Base-by-base conservation (phyloP, 2,329 filamentous ascomycete genomes). In the Microcyclosporella mali region DNA sequence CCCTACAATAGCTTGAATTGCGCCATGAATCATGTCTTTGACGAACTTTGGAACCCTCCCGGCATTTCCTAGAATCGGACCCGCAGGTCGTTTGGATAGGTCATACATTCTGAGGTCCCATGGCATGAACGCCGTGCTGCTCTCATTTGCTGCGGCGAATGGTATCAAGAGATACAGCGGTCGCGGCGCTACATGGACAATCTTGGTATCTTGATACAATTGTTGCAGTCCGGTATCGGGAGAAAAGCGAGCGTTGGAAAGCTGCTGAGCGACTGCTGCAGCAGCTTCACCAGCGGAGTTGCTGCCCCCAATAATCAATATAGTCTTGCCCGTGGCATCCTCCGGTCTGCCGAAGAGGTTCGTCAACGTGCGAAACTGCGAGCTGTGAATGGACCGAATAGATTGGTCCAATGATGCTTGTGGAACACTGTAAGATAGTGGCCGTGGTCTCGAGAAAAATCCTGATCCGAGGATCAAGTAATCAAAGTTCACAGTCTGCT, bases 201-300 rank as follows among this genome's bases (percentile, higher is more conserved):
- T 69, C 2, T 71, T 74, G 52, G 76, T 80, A 8, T 57, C 53
- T 33, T 61, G 49, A 37, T 61, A 66, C 1, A 31, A 30, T 28
- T 62, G 56, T 6, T 41, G 37, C 6, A 18, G 16, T 2, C 38
- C 39, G 9, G 49, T 50, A 4, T 52, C 55, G 0, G 80, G 75
- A 0, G 77, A 74, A 58, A 83, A 69, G 10, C 65, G 63, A 2
- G 75, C 74, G 4, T 79, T 79, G 0, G 85, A 89, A 1, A 90
- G 63, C 49, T 88, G 79, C 3, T 79, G 72, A 9, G 84, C 85
- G 37, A 89, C 77, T 2, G 81, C 80, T 8, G 79, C 81, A 0
- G 85, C 82, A 37, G 83, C 82, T 66, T 94, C 87, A 4, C 85
- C 77, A 0, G 85, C 86, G 2, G 85, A 90, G 75, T 92, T 88